Conservation (phyloP, 1,284 basidiomycete genomes). For the Apiotrichum sp. region DNA sequence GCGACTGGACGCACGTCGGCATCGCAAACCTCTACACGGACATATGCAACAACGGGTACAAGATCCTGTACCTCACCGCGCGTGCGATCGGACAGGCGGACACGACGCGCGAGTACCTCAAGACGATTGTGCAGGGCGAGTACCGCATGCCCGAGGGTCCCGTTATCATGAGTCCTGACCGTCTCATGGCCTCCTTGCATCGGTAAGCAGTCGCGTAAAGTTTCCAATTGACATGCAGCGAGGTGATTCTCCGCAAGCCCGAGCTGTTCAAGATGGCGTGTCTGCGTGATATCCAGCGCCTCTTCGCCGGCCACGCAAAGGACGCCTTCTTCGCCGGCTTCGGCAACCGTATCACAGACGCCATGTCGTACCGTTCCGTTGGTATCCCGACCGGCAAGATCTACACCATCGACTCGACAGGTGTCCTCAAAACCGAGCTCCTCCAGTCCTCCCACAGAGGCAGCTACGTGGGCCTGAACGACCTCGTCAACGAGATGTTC, state of each 20-base stretch:
- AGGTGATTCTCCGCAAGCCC: slow-evolving; percentile 98
- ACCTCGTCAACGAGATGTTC: slow-evolving; percentile 99
- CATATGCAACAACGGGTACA: slow-evolving; percentile 92
- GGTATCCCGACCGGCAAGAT: slow-evolving; percentile 91
- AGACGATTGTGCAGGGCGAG: slow-evolving; percentile 89
- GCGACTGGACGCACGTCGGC: slow-evolving; percentile 99
- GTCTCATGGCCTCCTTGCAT: slow-evolving; percentile 89
- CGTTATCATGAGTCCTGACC: slow-evolving; percentile 98
- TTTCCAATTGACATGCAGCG: slow-evolving; percentile 51
- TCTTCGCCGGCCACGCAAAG: slow-evolving; percentile 69
- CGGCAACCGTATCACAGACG: slow-evolving; percentile 97
- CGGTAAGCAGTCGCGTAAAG: slow-evolving; percentile 54
- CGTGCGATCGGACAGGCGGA: slow-evolving; percentile 98
- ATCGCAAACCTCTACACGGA: slow-evolving; percentile 98
- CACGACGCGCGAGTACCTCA: slow-evolving; percentile 90
- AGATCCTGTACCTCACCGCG: slow-evolving; percentile 96
- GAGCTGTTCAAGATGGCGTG: slow-evolving; percentile 99
- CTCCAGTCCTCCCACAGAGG: slow-evolving; percentile 94
- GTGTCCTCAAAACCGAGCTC: slow-evolving; percentile 96
- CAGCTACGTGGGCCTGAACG: slow-evolving; percentile 62
- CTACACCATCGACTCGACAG: slow-evolving; percentile 93
- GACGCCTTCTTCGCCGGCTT: slow-evolving; percentile 92
- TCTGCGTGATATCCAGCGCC: slow-evolving; percentile 85
- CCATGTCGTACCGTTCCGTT: slow-evolving; percentile 90
- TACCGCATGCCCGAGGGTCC: slow-evolving; percentile 96